A percentile compares a stretch with the other conserved stretches of the same genome.
phyloP scores from a whole-genome alignment of 2,329 filamentous ascomycete species.

The Colletotrichum caudatum region DNA sequence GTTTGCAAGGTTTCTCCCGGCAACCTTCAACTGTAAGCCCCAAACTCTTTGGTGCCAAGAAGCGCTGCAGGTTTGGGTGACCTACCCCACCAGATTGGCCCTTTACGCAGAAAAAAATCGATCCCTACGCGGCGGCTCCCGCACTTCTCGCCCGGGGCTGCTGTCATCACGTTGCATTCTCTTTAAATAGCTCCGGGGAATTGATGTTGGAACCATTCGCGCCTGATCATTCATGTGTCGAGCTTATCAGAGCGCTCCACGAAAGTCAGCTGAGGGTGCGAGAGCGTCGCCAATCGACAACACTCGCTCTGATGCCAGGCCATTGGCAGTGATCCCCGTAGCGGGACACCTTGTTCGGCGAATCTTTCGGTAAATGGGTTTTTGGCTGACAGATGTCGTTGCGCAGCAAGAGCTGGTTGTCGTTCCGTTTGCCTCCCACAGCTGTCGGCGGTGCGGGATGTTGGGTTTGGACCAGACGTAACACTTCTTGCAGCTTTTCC shows the following conservation, averaged over 20 bases:
- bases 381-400: neutral
- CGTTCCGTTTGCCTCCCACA: neutral
- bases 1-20: slow-evolving; percentile 12
- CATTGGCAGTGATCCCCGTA: slow-evolving; percentile 9
- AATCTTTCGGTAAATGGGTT: too few species aligned
- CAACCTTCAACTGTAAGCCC: neutral
- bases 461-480: neutral
- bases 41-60: neutral
- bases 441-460: neutral
- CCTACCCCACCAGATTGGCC: neutral
- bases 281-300: slow-evolving; percentile 3
- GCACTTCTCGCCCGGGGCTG: neutral
- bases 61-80: neutral
- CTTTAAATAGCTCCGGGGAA: neutral
- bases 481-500: slow-evolving; percentile 27
- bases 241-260: slow-evolving; percentile 1
- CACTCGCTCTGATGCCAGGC: slow-evolving; percentile 25
- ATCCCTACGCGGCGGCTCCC: neutral
- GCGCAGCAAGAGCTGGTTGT: neutral
- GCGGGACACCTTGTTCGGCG: neutral
- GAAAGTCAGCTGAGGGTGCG: slow-evolving; percentile 16
- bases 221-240: neutral
- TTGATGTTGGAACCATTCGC: neutral
- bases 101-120: neutral
- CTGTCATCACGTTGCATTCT: neutral